Evolutionary conservation across 176 grass and related monocot species (phyloP), one percentile per base, ranked within the genome.

Genomic region (Lolium rigidum): DNA sequence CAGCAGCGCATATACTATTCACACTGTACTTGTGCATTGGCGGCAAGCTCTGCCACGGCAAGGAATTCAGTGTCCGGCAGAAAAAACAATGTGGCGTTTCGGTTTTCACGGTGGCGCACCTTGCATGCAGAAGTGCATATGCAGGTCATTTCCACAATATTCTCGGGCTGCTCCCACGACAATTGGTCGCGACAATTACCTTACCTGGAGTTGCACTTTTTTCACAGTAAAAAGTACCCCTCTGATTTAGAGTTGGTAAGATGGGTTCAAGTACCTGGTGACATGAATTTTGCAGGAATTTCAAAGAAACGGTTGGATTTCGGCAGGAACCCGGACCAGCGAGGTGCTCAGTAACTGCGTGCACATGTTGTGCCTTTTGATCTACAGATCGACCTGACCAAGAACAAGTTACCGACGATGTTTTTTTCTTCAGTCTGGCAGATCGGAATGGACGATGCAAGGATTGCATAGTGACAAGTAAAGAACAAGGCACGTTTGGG

Each of bases 1-100:
- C 5, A 49, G 84, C 76, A 76, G 35, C 3, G 70, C 83, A 81
- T 68, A 35, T 35, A 35, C 31, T 35, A 81, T 85, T 89, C 69
- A 76, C 16, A 28, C 60, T 51, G 78, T 86, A 82, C 78, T 86
- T 81, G 77, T 55, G 22, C 57, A 22, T 48, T 80, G 77, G 82
- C 37, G 17, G 69, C 60, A 70, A 60, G 38, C 60, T 44, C 70
- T 58, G 61, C 16, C 73, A 70, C 69, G 1, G 47, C 22, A 20
- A 51, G 60, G 31, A 55, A 75, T 69, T 57, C 68, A 77, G 86
- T 39, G 50, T 64, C 11, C 61, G 25, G 47, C 58, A 17, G 58
- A 49, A 18, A 77, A 70, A 61, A 61, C 41, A 72, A 15, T 71
- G 64, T 64, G 24, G 43, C 54, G 63, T 84, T 84, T 78, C 74